phyloP scores from a whole-genome alignment of 1,284 basidiomycete genomes.

The Tylopilus sp. region DNA sequence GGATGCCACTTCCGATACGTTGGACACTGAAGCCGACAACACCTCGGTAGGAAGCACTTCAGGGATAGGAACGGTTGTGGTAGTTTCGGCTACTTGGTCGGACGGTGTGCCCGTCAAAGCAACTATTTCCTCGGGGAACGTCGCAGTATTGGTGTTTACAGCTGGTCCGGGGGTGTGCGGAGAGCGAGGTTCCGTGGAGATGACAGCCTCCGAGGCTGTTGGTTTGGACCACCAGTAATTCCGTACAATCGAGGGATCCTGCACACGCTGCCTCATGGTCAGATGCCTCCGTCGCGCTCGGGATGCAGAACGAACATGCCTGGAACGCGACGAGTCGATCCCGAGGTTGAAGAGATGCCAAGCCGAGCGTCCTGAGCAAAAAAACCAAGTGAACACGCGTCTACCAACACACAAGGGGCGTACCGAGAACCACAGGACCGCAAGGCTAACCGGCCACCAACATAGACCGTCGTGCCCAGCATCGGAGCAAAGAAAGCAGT shows the following conservation, averaged over 20 bases:
- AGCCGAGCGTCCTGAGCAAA: constrained; percentile 10
- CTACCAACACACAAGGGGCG: neutral
- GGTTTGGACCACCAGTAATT: constrained; percentile 36
- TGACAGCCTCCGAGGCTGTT: neutral
- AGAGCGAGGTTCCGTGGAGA: neutral
- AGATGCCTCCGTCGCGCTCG: neutral
- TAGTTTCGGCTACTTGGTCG: neutral
- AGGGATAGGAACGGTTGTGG: constrained; percentile 1
- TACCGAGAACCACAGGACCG: constrained; percentile 27
- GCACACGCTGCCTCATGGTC: constrained; percentile 11
- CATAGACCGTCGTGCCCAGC: constrained; percentile 15
- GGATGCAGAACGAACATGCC: constrained; percentile 16
- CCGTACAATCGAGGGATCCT: constrained; percentile 14
- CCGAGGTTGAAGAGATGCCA: constrained; percentile 10
- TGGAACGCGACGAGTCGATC: constrained; percentile 18
- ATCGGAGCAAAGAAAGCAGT: constrained; percentile 7
- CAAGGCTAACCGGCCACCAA: constrained; percentile 25
- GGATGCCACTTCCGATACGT: constrained; percentile 25
- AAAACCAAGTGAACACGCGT: constrained; percentile 13
- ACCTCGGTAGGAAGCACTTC: too few species aligned
- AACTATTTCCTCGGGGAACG: constrained; percentile 2
- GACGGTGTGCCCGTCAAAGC: neutral
- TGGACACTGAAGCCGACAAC: too few species aligned
- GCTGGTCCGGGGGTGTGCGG: constrained; percentile 6
- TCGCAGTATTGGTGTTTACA: neutral